phyloP scores from a whole-genome alignment of 2,329 filamentous ascomycete species.

The Verticillium nubilum region DNA sequence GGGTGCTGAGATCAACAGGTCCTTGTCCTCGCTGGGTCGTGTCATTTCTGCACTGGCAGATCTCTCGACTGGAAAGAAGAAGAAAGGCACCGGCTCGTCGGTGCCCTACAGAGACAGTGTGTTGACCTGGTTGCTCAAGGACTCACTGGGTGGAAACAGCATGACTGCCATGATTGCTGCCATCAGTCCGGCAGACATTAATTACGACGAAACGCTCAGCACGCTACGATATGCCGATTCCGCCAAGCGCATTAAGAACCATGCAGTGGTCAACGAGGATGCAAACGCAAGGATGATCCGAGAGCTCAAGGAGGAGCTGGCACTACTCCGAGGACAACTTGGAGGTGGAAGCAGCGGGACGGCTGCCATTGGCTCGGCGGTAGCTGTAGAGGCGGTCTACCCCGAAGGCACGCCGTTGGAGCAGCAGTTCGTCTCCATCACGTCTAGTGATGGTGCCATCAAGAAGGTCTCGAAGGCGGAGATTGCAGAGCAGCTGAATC shows the following conservation, averaged over 20 bases:
- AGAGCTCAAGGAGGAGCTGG: conserved; percentile 91
- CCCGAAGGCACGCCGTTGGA: conserved; percentile 88
- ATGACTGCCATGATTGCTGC: conserved; percentile 99
- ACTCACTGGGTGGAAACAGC: conserved; percentile 95
- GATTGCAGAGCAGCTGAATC: conserved; percentile 91
- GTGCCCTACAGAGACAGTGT: conserved; percentile 97
- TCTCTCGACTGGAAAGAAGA: conserved; percentile 78
- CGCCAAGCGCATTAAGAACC: conserved; percentile 99
- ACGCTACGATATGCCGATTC: conserved; percentile 95
- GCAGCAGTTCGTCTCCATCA: conserved; percentile 94
- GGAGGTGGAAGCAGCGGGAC: conserved; percentile 49
- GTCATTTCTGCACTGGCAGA: conserved; percentile 96
- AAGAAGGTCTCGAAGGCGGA: conserved; percentile 98
- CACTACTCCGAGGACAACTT: conserved; percentile 80
- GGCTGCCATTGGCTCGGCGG: conserved; percentile 37
- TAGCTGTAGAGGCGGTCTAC: conserved; percentile 69
- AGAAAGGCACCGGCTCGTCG: conserved; percentile 65
- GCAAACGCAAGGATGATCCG: conserved; percentile 98
- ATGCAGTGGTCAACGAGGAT: conserved; percentile 98
- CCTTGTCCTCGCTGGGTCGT: conserved; percentile 89
- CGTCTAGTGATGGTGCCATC: conserved; percentile 73
- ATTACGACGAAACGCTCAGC: conserved; percentile 95
- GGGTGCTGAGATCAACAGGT: conserved; percentile 97
- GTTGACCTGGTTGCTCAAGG: conserved; percentile 93
- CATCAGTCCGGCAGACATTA: conserved; percentile 97